phyloP scores from a whole-genome alignment of 1,284 basidiomycete species.

The Wolfiporia cocos region DNA sequence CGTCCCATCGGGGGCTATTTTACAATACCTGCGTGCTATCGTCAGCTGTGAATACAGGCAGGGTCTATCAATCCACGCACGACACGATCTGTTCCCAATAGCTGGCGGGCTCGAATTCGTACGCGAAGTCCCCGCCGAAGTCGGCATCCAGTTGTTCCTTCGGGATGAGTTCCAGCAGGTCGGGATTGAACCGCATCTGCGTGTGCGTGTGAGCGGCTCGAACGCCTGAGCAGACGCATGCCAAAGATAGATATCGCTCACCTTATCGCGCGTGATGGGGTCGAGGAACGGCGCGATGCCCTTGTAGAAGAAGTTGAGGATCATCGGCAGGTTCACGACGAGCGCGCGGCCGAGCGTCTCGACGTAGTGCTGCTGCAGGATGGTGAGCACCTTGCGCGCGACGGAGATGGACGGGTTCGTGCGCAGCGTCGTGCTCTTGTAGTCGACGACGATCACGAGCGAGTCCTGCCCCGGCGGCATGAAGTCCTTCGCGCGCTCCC shows the following conservation, averaged over 20 bases:
- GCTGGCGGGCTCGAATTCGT: slow-evolving; percentile 67
- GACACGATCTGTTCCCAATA: slow-evolving; percentile 78
- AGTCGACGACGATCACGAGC: slow-evolving; percentile 79
- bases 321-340: slow-evolving; percentile 75
- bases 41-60: too few species aligned
- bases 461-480: slow-evolving; percentile 82
- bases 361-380: slow-evolving; percentile 89
- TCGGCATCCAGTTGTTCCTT: slow-evolving; percentile 74
- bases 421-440: slow-evolving; percentile 72
- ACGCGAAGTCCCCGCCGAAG: slow-evolving; percentile 77
- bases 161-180: slow-evolving; percentile 72
- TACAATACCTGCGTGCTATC: slow-evolving; percentile 40
- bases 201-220: neutral
- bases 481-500: slow-evolving; percentile 81
- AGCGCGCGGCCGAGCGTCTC: slow-evolving; percentile 86
- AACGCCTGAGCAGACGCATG: too few species aligned
- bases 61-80: slow-evolving; percentile 42
- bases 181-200: slow-evolving; percentile 82
- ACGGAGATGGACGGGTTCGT: slow-evolving; percentile 79
- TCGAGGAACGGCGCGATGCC: slow-evolving; percentile 87
- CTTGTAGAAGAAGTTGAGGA: slow-evolving; percentile 84
- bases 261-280: slow-evolving; percentile 87
- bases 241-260: slow-evolving; percentile 23
- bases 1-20: slow-evolving; percentile 56
- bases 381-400: slow-evolving; percentile 73